Evolutionary conservation across 139 green algal species (phyloP).

Genomic region (Tetraselmis chui): DNA sequence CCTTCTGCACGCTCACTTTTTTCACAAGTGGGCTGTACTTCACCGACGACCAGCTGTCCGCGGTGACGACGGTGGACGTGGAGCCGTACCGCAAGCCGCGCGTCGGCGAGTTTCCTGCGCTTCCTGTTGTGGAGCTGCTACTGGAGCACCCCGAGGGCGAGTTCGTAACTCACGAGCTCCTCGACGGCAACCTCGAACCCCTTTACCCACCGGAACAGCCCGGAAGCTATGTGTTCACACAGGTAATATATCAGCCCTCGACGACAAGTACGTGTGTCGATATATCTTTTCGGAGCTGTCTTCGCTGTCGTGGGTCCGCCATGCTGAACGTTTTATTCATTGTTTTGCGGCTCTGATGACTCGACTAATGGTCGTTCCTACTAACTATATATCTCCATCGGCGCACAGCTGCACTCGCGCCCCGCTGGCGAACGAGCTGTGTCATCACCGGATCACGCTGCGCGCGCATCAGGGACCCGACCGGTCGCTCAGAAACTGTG

Average conservation of each 20-base stretch:
- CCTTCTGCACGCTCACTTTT: slow-evolving; percentile 3
- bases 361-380: too few relatives aligned
- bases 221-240: background rate
- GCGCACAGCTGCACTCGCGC: too few relatives aligned
- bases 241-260: too few relatives aligned
- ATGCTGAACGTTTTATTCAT: too few relatives aligned
- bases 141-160: background rate
- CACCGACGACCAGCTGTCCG: background rate
- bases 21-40: slow-evolving; percentile 2
- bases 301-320: too few relatives aligned
- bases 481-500: background rate
- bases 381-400: too few relatives aligned
- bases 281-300: too few relatives aligned
- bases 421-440: too few relatives aligned
- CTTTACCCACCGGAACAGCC: background rate
- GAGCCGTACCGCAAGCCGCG: background rate
- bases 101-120: background rate
- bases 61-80: background rate
- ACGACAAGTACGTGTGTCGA: too few relatives aligned
- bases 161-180: background rate
- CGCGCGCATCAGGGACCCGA: too few relatives aligned
- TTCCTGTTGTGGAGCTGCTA: background rate
- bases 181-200: background rate
- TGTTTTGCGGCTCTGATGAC: too few relatives aligned
- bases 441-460: too few relatives aligned